These are phyloP conservation scores for Dichomitus squalens DNA, from an alignment of 1,284 basidiomycete genomes.

Conservation along the genomic window DNA sequence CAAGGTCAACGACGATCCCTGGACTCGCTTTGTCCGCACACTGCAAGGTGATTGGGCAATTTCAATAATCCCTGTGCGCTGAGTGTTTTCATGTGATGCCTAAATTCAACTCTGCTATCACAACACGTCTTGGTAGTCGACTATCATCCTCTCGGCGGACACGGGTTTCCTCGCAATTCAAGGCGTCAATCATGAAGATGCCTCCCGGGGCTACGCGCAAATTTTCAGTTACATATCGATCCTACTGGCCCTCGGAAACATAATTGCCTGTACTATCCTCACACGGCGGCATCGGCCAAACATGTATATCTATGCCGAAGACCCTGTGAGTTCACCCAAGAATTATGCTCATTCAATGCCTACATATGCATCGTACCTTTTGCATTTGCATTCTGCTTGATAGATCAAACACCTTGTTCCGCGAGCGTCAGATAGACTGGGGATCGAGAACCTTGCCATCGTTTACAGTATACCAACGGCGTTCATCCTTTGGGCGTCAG, in stretches of 20 bases:
- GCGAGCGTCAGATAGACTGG: constrained; percentile 7
- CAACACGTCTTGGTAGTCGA: constrained; percentile 31
- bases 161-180: constrained; percentile 42
- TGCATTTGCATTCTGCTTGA: background rate
- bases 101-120: too few species aligned
- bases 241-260: constrained; percentile 27
- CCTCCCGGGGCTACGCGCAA: constrained; percentile 14
- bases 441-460: constrained; percentile 26
- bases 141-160: constrained; percentile 44
- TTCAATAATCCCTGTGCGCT: constrained; percentile 30
- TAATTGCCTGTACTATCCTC: constrained; percentile 27
- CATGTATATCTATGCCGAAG: constrained; percentile 8
- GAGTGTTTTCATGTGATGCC: background rate
- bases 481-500: constrained; percentile 33
- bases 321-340: constrained; percentile 18
- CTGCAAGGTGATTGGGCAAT: constrained; percentile 30
- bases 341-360: too few species aligned
- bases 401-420: constrained; percentile 20
- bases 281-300: constrained; percentile 11
- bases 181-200: constrained; percentile 27
- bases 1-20: constrained; percentile 26
- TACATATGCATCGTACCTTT: background rate
- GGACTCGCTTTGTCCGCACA: constrained; percentile 25
- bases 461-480: constrained; percentile 30
- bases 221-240: constrained; percentile 31